Conservation (phyloP, 73 alveolate genomes). For the Diophrys appendiculata region DNA sequence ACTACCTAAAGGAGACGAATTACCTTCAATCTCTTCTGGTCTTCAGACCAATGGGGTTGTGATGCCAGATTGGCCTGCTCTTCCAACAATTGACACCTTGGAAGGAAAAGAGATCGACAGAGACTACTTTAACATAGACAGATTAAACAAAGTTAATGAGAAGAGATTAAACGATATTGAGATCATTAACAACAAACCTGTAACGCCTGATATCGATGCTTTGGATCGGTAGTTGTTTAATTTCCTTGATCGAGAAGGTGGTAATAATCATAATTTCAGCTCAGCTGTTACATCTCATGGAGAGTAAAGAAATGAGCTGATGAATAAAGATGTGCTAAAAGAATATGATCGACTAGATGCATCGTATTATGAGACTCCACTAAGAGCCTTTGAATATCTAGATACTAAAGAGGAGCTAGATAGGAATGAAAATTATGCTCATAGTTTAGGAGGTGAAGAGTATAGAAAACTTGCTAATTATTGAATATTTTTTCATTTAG, state of each 20-base stretch:
- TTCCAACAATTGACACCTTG: slow-evolving; percentile 31
- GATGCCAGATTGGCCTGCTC: slow-evolving; percentile 37
- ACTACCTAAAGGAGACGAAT: slow-evolving; percentile 20
- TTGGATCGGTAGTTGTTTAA: slow-evolving; percentile 47
- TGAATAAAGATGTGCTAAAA: slow-evolving; percentile 19
- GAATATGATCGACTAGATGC: slow-evolving; percentile 33
- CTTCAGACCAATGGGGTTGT: slow-evolving; percentile 11
- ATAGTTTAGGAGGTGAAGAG: background rate
- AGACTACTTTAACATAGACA: slow-evolving; percentile 39
- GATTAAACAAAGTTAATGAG: slow-evolving; percentile 48
- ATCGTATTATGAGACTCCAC: slow-evolving; percentile 8
- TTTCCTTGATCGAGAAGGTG: slow-evolving; percentile 49
- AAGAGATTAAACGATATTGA: slow-evolving; percentile 45
- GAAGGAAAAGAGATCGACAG: slow-evolving; percentile 26
- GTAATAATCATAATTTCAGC: background rate
- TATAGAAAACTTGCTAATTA: background rate
- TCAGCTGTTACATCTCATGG: background rate
- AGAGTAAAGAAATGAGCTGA: slow-evolving; percentile 16
- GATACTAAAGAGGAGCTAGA: background rate
- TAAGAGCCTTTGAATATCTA: slow-evolving; percentile 8
- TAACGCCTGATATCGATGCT: slow-evolving; percentile 44
- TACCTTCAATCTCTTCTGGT: slow-evolving; percentile 25
- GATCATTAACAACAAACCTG: slow-evolving; percentile 6
- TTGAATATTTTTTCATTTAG: too few relatives aligned
- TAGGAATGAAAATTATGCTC: background rate